Percentiles rank a stretch among this genome's conserved stretches.
phyloP scores from a whole-genome alignment of 768 basidiomycete species.

The Macrolepiota fuliginosa region DNA sequence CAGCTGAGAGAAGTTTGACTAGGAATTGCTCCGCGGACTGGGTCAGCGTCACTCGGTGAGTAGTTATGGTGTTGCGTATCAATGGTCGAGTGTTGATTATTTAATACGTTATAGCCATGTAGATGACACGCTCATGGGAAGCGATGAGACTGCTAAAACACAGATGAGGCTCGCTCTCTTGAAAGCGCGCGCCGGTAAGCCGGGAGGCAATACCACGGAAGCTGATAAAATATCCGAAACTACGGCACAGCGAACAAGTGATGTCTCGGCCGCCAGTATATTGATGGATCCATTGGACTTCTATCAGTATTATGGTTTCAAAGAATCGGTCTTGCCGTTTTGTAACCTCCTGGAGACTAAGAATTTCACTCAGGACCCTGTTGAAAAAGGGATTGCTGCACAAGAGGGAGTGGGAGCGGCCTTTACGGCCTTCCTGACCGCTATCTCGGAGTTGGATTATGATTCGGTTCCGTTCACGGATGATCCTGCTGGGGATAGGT shows the following conservation, averaged over 20 bases:
- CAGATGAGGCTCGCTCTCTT: conserved; percentile 42
- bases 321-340: conserved; percentile 42
- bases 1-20: conserved; percentile 46
- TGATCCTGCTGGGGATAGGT: conserved; percentile 41
- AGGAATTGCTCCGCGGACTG: conserved; percentile 53
- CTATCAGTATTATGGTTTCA: conserved; percentile 50
- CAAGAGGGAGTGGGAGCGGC: conserved; percentile 31
- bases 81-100: background rate
- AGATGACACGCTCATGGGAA: conserved; percentile 31
- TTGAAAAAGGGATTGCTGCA: conserved; percentile 37
- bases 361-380: conserved; percentile 35
- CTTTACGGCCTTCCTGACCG: conserved; percentile 38
- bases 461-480: conserved; percentile 40
- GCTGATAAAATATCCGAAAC: conserved; percentile 31
- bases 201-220: conserved; percentile 37
- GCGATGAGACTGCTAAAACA: conserved; percentile 28
- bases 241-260: conserved; percentile 32
- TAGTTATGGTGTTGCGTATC: background rate
- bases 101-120: conserved; percentile 24
- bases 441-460: conserved; percentile 43
- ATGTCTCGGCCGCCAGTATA: conserved; percentile 38
- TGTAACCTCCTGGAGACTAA: conserved; percentile 46
- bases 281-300: conserved; percentile 48
- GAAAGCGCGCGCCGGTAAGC: conserved; percentile 40
- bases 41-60: conserved; percentile 38